Conservation (phyloP, 164 flowering plant species). For the Amborella trichopoda region DNA sequence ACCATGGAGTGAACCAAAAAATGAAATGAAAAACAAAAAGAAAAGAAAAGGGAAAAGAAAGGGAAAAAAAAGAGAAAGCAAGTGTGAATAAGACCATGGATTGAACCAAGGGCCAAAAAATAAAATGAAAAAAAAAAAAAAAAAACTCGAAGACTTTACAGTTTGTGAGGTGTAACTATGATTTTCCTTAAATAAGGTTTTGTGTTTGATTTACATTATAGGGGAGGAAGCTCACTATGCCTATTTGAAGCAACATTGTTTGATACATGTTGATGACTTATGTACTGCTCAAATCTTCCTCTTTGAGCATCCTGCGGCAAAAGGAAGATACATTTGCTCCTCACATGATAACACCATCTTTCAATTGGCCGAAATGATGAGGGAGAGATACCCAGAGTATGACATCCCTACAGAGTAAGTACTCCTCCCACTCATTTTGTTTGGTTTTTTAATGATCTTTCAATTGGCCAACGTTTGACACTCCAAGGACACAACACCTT, state of each 20-base stretch:
- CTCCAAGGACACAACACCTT: too few species aligned
- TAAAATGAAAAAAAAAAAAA: too few species aligned
- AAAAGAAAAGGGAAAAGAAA: too few species aligned
- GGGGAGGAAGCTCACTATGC: constrained; percentile 63
- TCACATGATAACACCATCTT: constrained; percentile 44
- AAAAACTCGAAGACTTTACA: background rate
- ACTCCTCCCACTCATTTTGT: background rate
- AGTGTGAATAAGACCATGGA: too few species aligned
- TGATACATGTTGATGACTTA: constrained; percentile 68
- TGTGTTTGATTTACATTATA: too few species aligned
- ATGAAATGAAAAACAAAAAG: too few species aligned
- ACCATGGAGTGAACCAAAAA: too few species aligned
- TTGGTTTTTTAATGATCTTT: background rate
- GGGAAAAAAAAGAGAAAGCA: too few species aligned
- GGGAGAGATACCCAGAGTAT: constrained; percentile 56
- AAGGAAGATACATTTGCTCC: constrained; percentile 79
- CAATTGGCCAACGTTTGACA: too few species aligned
- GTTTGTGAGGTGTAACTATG: background rate
- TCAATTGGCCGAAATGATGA: constrained; percentile 39
- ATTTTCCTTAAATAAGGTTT: too few species aligned
- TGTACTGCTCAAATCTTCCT: constrained; percentile 58
- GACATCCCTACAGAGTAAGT: constrained; percentile 44
- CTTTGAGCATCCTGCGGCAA: constrained; percentile 48
- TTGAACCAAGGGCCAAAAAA: background rate
- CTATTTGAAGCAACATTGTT: constrained; percentile 54